Conservation (phyloP, 176 grass and related monocot species). For the Musa schizocarpa region DNA sequence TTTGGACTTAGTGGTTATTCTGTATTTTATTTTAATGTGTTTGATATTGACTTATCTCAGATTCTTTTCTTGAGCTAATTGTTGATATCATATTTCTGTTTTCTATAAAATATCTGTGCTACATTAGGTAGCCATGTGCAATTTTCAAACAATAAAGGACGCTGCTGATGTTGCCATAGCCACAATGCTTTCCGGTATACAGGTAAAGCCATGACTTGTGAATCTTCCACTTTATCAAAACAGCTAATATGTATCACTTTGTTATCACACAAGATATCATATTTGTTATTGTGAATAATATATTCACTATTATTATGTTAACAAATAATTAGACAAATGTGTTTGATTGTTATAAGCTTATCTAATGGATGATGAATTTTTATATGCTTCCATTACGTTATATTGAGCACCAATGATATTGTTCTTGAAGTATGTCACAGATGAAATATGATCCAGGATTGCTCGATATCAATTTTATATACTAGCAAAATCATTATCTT, state of each 20-base stretch:
- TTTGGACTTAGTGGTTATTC: background rate
- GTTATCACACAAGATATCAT: background rate
- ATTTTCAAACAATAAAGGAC: conserved; percentile 91
- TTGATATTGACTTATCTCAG: background rate
- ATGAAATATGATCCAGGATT: background rate
- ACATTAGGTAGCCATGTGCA: conserved; percentile 91
- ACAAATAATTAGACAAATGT: background rate
- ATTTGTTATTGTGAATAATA: background rate
- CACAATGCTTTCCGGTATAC: conserved; percentile 98
- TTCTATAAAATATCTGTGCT: conserved; percentile 1
- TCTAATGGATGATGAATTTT: background rate
- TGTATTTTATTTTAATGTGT: background rate
- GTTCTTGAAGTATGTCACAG: background rate
- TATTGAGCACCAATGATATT: background rate
- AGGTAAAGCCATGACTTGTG: conserved; percentile 41
- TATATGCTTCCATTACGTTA: background rate
- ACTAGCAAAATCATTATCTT: too few species aligned
- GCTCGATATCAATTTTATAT: too few species aligned
- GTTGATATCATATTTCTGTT: background rate
- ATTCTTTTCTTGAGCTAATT: background rate
- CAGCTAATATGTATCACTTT: background rate
- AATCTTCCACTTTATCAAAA: conserved; percentile 1
- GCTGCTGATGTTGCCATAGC: conserved; percentile 96
- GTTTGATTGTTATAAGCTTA: background rate
- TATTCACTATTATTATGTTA: background rate